These are phyloP conservation scores for Silene uniflora DNA, from an alignment of 148 eudicot genomes.

Conservation along the genomic window DNA sequence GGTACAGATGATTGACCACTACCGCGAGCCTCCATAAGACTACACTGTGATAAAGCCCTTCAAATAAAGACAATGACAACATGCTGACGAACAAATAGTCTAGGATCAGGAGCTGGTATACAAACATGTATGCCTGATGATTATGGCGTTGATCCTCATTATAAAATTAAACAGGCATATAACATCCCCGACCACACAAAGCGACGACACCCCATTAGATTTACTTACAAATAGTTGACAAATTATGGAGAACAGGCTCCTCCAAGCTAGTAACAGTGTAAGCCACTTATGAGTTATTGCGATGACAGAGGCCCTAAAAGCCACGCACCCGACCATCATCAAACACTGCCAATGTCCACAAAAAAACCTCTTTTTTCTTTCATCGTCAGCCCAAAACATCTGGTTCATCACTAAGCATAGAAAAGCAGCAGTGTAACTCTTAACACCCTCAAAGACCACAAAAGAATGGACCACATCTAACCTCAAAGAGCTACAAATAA, in stretches of 20 bases:
- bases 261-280: not conserved
- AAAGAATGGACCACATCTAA: not conserved
- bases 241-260: not conserved
- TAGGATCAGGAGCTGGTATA: not conserved
- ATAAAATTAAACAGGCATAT: not conserved
- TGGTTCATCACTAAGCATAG: not conserved
- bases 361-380: not conserved
- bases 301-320: not conserved
- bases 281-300: not conserved
- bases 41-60: not conserved
- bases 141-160: not conserved
- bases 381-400: not conserved
- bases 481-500: not conserved
- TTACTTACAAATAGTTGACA: not conserved
- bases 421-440: not conserved
- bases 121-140: not conserved
- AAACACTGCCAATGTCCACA: not conserved
- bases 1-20: not conserved
- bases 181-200: not conserved
- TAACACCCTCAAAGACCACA: not conserved
- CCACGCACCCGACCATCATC: not conserved
- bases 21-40: not conserved
- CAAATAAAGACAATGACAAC: not conserved
- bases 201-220: no score
- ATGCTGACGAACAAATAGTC: not conserved